Conservation (phyloP, 306 rosid species). For the Luffa aegyptiaca region DNA sequence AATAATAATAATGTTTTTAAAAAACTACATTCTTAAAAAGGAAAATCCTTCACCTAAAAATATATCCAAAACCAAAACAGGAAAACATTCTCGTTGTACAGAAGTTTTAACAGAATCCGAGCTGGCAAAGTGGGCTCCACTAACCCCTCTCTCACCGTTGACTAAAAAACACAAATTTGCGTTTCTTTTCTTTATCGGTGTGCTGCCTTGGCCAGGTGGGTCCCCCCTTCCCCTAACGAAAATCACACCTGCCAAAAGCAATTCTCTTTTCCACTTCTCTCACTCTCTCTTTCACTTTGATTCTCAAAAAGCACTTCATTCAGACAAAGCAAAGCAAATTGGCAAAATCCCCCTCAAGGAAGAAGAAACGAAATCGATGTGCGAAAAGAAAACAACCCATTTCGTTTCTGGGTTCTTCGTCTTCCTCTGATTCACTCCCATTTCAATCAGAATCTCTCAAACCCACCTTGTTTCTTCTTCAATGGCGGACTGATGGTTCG, state of each 20-base stretch:
- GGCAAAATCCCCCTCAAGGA: too few species aligned
- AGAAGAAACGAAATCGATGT: neutral
- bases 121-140: constrained; percentile 14
- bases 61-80: too few species aligned
- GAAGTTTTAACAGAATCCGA: neutral
- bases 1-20: too few species aligned
- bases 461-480: neutral
- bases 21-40: too few species aligned
- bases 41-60: too few species aligned
- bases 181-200: neutral
- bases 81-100: neutral
- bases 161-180: neutral
- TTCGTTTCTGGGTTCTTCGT: neutral
- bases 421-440: neutral
- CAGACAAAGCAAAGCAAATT: neutral
- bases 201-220: neutral
- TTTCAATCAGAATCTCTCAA: neutral
- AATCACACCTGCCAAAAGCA: constrained; percentile 6
- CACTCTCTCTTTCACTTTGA: neutral
- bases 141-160: neutral
- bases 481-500: neutral
- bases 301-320: constrained; percentile 1
- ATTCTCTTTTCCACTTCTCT: neutral
- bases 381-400: neutral
- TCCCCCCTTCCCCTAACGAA: neutral